phyloP scores from a whole-genome alignment of 176 grass and related monocot genomes.

The Triticum turgidum region DNA sequence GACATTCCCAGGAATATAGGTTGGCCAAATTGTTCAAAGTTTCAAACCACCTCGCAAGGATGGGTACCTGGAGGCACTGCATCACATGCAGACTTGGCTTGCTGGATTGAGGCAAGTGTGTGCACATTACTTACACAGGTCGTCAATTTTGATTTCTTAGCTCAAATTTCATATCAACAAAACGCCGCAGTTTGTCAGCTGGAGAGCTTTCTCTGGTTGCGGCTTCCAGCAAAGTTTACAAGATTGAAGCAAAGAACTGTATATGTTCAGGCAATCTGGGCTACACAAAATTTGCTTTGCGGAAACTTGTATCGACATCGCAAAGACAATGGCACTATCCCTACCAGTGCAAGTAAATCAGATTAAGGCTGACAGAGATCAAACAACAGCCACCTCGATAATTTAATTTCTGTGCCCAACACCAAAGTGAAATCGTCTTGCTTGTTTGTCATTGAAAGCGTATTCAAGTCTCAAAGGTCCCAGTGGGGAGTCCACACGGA shows the following conservation, averaged over 20 bases:
- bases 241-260: not conserved
- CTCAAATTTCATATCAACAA: not conserved
- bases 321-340: conserved; percentile 13
- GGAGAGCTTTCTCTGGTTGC: not conserved
- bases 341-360: conserved; percentile 22
- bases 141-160: too few species aligned
- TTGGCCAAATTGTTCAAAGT: too few species aligned
- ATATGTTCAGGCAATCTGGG: conserved; percentile 13
- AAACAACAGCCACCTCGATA: not conserved
- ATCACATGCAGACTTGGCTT: too few species aligned
- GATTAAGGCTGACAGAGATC: not conserved
- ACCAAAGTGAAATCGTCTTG: conserved; percentile 83
- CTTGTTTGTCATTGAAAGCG: conserved; percentile 80
- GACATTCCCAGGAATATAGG: too few species aligned
- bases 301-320: not conserved
- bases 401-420: conserved; percentile 83
- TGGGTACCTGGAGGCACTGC: too few species aligned
- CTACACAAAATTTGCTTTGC: conserved; percentile 20
- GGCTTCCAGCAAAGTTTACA: not conserved
- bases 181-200: not conserved
- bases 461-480: conserved; percentile 84
- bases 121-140: too few species aligned
- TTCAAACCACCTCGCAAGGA: too few species aligned
- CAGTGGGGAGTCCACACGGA: conserved; percentile 82
- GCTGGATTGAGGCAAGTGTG: too few species aligned